Evolutionary conservation across 352 stramenopile genomes (phyloP), one percentile per base, ranked within the genome.

Genomic region (Aphanomyces euteiches): DNA sequence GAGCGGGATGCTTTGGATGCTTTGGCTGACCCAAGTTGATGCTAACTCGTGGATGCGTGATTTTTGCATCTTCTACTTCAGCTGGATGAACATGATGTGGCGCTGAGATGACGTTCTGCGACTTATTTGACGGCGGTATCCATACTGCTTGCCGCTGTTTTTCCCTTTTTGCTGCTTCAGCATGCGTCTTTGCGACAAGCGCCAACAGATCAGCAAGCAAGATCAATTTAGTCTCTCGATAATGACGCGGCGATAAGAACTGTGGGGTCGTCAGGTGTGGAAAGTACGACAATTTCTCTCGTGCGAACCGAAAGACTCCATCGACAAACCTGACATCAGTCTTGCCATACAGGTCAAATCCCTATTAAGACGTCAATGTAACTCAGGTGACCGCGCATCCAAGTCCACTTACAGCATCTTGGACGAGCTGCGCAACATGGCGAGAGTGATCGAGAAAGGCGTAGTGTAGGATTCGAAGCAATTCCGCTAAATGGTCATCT

Each of bases 311-410:
- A 70, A 92, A 92, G 21, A 75, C 74, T 63, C 82, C 80, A 65
- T 92, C 84, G 50, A 92, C 79, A 66, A 93, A 93, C 57, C 84
- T 82, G 72, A 76, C 73, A 56, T 93, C 86, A 37, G 86, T 91
- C 74, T 92, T 90, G 21, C 83, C 86, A 38, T 83, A 87, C 67
- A 93, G 61, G 66, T 93, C 83, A 69, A 88, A 90, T 65, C 81
- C 82, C 74, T 81, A 45, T 19, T 1, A 39, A n/a, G 7, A 7
- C 38, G 3, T 10, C 2, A 34, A 7, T 5, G 41, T 12, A 48
- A 57, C 13, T 59, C 34, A 61, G 21, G 19, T 47, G 17, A 54
- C 36, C 60, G 12, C 45, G n/a, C n/a, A n/a, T n/a, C n/a, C n/a
- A n/a, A n/a, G n/a, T n/a, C 19, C 15, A 56, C 57, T 12, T 45